These are phyloP conservation scores for Termitomyces sp. DNA, from an alignment of 768 basidiomycete species.

Conservation along the genomic window DNA sequence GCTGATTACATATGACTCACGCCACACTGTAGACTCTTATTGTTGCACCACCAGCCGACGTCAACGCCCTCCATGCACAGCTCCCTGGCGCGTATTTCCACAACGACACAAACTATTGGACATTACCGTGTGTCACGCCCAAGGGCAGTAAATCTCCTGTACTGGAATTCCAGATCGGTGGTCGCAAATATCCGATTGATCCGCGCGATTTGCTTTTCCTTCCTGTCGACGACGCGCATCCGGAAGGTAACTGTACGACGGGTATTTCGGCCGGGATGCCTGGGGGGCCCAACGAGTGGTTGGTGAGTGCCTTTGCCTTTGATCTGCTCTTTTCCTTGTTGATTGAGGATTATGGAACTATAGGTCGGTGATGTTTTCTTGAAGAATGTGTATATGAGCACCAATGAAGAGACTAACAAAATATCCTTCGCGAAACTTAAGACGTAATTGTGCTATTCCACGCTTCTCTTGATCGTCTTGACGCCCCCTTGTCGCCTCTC, in stretches of 20 bases:
- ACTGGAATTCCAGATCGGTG: slow-evolving; percentile 51
- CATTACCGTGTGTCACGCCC: slow-evolving; percentile 46
- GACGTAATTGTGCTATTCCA: not conserved
- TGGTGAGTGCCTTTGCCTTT: not conserved
- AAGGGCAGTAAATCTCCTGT: slow-evolving; percentile 43
- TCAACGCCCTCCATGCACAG: slow-evolving; percentile 43
- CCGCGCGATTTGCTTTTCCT: slow-evolving; percentile 51
- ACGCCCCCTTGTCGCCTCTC: not conserved
- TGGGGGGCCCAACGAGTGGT: slow-evolving; percentile 48
- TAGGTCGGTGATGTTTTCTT: slow-evolving; percentile 36
- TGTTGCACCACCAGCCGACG: slow-evolving; percentile 32
- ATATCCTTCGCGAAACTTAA: slow-evolving; percentile 27
- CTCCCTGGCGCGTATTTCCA: slow-evolving; percentile 53
- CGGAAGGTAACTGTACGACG: slow-evolving; percentile 49
- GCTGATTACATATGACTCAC: not conserved
- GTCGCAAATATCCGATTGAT: slow-evolving; percentile 49
- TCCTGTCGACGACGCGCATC: slow-evolving; percentile 42
- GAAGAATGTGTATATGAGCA: slow-evolving; percentile 35
- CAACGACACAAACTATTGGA: slow-evolving; percentile 38
- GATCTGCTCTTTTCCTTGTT: not conserved
- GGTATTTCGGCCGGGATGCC: slow-evolving; percentile 53
- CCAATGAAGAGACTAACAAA: slow-evolving; percentile 26
- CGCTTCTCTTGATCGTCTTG: not conserved
- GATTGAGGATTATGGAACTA: not conserved
- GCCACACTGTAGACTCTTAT: slow-evolving; percentile 12